Base-by-base conservation (phyloP, 257 asterid species). In the Coffea eugenioides region DNA sequence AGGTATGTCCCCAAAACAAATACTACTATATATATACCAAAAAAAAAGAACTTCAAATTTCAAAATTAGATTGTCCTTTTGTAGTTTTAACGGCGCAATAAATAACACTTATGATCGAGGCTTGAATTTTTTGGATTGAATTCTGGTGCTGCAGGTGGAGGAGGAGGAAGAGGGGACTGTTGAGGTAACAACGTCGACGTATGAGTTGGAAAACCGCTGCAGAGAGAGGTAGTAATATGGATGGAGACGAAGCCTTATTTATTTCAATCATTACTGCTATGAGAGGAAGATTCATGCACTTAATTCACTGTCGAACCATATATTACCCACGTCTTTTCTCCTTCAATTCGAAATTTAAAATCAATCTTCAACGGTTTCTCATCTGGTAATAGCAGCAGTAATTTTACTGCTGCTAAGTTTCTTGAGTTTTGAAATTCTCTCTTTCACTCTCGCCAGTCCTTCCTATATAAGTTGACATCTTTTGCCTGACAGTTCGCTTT, bases 331-430 rank as follows among this genome's bases (percentile, higher is more conserved):
- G 76, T 41, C 45, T 75, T 49, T 76, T 82, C 86, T 78, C 89
- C 89, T 85, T 84, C 79, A 80, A 81, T 86, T 91, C 85, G 83
- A 88, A 85, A 74, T 87, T 84, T 76, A 76, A 87, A 81, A 62
- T 6, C 71, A 5, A 36, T 57, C 65, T 81, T 36, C 64, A 34
- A 62, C 68, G 23, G 71, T 21, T 70, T 41, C 36, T 62, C 45
- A 39, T 65, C 49, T 1, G 10, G 49, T 46, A 46, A 8, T 46
- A 46, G 49, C 5, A 46, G 10, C 5, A 46, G 10, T 46, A 5
- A 46, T 0, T 9, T 5, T 61, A 5, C 6, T 10, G 8, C 54
- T 49, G 15, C 11, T 49, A 8, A 49, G 67, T 67, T 27, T 67
- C 68, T 52, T 49, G 67, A 46, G 12, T n/a, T 49, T 34, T 34